phyloP scores from a whole-genome alignment of 2,329 filamentous ascomycete genomes.

The Xylaria sp. region DNA sequence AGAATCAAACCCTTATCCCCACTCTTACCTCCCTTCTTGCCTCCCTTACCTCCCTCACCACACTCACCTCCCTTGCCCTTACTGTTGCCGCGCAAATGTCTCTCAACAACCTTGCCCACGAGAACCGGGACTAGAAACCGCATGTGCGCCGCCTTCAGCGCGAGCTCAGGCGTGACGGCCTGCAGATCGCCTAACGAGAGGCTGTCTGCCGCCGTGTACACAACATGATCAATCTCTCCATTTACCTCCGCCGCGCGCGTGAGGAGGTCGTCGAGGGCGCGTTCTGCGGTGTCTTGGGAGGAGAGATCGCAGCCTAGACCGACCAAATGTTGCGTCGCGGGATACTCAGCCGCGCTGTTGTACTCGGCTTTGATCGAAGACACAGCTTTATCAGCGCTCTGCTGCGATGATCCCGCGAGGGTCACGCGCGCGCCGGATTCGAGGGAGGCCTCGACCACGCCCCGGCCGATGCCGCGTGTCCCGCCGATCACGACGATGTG shows the following conservation, averaged over 20 bases:
- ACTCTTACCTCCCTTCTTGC: slow-evolving; percentile 6
- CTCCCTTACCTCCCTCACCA: too few relatives aligned
- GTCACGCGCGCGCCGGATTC: slow-evolving; percentile 37
- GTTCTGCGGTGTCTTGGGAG: slow-evolving; percentile 31
- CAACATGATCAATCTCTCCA: slow-evolving; percentile 38
- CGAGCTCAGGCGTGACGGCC: slow-evolving; percentile 36
- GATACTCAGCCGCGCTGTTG: not conserved
- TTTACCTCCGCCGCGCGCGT: slow-evolving; percentile 4
- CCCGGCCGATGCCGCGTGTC: slow-evolving; percentile 38
- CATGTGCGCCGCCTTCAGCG: slow-evolving; percentile 38
- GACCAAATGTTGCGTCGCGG: slow-evolving; percentile 13
- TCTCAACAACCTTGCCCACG: slow-evolving; percentile 42
- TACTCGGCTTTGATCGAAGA: slow-evolving; percentile 31
- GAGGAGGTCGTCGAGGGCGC: slow-evolving; percentile 35
- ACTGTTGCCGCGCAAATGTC: slow-evolving; percentile 36
- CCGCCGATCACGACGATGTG: slow-evolving; percentile 42
- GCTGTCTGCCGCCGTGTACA: slow-evolving; percentile 41
- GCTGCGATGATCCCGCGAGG: slow-evolving; percentile 31
- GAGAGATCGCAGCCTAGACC: slow-evolving; percentile 36
- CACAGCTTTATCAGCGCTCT: slow-evolving; percentile 32
- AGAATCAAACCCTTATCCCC: slow-evolving; percentile 33
- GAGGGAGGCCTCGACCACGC: slow-evolving; percentile 36
- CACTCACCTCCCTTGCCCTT: too few relatives aligned
- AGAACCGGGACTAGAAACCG: slow-evolving; percentile 43
- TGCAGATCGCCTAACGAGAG: slow-evolving; percentile 29